phyloP scores from a whole-genome alignment of 805 yeast genomes.

The Kluyveromyces siamensis region DNA sequence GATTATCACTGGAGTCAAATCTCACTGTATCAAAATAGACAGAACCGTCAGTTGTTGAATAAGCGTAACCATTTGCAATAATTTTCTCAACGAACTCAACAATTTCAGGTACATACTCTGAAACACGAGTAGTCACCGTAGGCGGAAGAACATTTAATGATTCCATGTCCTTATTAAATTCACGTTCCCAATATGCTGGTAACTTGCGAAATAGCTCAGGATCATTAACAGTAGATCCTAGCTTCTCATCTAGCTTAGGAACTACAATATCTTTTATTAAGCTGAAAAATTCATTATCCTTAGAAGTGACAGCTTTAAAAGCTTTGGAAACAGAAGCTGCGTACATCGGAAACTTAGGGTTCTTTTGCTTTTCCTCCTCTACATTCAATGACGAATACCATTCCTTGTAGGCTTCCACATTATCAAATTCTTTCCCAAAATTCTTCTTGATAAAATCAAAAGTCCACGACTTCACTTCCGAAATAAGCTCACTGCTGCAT shows the following conservation, averaged over 20 bases:
- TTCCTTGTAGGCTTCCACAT: conserved; percentile 31
- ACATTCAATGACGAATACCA: conserved; percentile 49
- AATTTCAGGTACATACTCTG: conserved; percentile 93
- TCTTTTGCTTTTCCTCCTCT: conserved; percentile 38
- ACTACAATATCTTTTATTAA: conserved; percentile 67
- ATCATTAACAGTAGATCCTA: conserved; percentile 72
- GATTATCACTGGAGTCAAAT: conserved; percentile 64
- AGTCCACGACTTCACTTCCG: conserved; percentile 37
- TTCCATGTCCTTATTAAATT: conserved; percentile 79
- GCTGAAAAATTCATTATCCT: conserved; percentile 34
- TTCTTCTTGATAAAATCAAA: conserved; percentile 43
- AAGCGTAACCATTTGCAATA: conserved; percentile 75
- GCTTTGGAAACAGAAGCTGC: conserved; percentile 56
- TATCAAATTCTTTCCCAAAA: conserved; percentile 36
- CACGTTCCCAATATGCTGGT: conserved; percentile 84
- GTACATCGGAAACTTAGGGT: conserved; percentile 88
- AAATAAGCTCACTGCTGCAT: conserved; percentile 27
- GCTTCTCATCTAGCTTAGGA: conserved; percentile 58
- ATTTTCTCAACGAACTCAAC: conserved; percentile 68
- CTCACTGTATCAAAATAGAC: conserved; percentile 90
- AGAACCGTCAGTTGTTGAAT: conserved; percentile 75
- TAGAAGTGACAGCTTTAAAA: conserved; percentile 22
- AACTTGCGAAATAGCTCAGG: conserved; percentile 73
- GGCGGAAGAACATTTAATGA: conserved; percentile 79
- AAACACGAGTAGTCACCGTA: conserved; percentile 81